phyloP scores from a whole-genome alignment of 2,329 filamentous ascomycete species.

The Metarhizium humberi region DNA sequence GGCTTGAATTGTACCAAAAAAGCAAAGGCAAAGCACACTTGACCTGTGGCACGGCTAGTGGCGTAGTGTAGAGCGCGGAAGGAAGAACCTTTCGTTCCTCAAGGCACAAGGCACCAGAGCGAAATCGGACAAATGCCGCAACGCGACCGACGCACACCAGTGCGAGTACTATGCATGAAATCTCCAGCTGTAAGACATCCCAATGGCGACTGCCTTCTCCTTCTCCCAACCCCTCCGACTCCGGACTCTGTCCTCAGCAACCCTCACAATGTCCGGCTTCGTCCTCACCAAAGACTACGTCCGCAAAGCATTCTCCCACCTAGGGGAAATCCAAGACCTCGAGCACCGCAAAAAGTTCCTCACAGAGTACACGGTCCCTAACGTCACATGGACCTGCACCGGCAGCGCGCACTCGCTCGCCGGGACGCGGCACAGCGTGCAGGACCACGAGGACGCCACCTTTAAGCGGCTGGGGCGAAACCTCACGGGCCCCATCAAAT shows the following conservation, averaged over 20 bases:
- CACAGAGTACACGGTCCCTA: constrained; percentile 9
- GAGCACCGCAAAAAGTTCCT: constrained; percentile 11
- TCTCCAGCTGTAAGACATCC: too few species aligned
- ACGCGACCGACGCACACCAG: too few species aligned
- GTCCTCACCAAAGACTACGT: constrained; percentile 13
- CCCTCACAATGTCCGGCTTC: constrained; percentile 10
- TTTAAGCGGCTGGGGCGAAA: constrained; percentile 12
- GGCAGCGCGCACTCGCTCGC: constrained; percentile 15
- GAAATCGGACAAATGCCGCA: too few species aligned
- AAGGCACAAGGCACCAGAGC: too few species aligned
- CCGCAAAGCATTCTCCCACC: constrained; percentile 11
- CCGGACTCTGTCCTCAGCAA: background rate
- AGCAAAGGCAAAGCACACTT: too few species aligned
- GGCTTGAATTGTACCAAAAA: too few species aligned
- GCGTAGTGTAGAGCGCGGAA: too few species aligned
- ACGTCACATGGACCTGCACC: constrained; percentile 15
- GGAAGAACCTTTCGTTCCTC: too few species aligned
- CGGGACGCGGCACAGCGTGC: constrained; percentile 11
- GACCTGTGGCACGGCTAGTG: too few species aligned
- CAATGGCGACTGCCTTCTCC: too few species aligned
- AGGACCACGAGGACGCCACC: constrained; percentile 11
- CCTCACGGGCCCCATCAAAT: constrained; percentile 13
- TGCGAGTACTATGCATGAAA: too few species aligned
- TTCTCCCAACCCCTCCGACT: background rate
- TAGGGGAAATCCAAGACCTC: constrained; percentile 9